A percentile compares a stretch with the other conserved stretches of the same genome.
Evolutionary conservation across 1,284 basidiomycete species (phyloP).

Genomic region (Apiotrichum sp.): DNA sequence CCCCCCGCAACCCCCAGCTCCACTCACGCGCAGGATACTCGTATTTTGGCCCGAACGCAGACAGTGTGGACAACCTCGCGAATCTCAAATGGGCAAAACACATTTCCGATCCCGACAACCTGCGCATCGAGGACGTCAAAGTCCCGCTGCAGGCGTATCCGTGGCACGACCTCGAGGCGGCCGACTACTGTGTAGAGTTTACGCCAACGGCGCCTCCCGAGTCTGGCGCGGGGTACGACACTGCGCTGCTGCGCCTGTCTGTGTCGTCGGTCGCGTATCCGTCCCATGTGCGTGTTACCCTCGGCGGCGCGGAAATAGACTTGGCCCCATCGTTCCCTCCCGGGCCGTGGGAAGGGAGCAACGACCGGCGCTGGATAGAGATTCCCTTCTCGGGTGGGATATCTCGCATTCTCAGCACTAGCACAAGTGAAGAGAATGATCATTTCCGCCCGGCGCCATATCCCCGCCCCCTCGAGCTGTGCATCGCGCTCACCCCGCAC

Average conservation of each 20-base stretch:
- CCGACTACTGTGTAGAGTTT: constrained; percentile 52
- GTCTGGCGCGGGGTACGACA: not conserved
- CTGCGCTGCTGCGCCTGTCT: constrained; percentile 59
- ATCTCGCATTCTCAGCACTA: not conserved
- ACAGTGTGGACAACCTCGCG: constrained; percentile 16
- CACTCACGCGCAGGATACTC: constrained; percentile 49
- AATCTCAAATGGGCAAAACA: constrained; percentile 64
- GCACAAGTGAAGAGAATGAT: constrained; percentile 7
- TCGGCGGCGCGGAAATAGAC: constrained; percentile 53
- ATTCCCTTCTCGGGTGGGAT: constrained; percentile 23
- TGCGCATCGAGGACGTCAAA: constrained; percentile 60
- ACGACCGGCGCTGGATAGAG: constrained; percentile 45
- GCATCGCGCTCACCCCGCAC: constrained; percentile 56
- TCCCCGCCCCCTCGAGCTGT: constrained; percentile 41
- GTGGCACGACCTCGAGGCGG: constrained; percentile 55
- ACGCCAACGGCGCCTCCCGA: not conserved
- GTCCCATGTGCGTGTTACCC: constrained; percentile 55
- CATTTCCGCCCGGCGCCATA: too few relatives aligned
- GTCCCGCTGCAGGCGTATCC: constrained; percentile 69
- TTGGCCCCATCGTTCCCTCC: constrained; percentile 21
- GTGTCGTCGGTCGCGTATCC: constrained; percentile 63
- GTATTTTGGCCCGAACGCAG: constrained; percentile 69
- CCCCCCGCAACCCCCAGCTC: too few relatives aligned
- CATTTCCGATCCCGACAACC: constrained; percentile 51
- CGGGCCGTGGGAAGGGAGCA: constrained; percentile 26